Evolutionary conservation across 2,329 filamentous ascomycete genomes (phyloP), one percentile per base, ranked within the genome.

Genomic region (Colletotrichum higginsianum): DNA sequence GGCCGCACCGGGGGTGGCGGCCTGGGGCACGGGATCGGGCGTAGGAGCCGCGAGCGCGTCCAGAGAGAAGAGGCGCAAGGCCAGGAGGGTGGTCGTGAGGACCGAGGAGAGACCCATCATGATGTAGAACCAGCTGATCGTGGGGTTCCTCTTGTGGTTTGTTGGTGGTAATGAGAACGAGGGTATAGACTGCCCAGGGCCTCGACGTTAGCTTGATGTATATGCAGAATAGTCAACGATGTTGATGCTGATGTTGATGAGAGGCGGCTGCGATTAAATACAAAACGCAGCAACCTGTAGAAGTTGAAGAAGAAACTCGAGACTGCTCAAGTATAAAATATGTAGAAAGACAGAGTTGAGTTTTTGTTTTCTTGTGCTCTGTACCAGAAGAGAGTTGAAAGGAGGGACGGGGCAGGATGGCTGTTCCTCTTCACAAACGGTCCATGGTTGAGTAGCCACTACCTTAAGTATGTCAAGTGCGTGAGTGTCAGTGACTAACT

Each of bases 21-120:
- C 70, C 35, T 74, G 57, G 63, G 77, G 46, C 5, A 52, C 21
- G 8, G 76, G 72, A n/a, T 72, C 60, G 9, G 80, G 75, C 8
- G 78, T 74, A 3, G 82, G 79, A 47, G 80, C 79, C 23, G 82
- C 83, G 23, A 77, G 74, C 15, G 77, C 76, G 5, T 79, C 76
- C 42, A 79, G 76, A 23, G 81, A 77, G 61, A 84, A 79, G 70
- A 86, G 82, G 78, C 83, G 79, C 74, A 85, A 73, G 73, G 84
- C 84, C 80, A 86, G 67, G 6, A 87, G 74, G 49, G 81, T 80
- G 68, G 83, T 78, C 65, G 84, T 82, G 71, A 86, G 72, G 73
- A 85, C 72, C 62, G 81, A 82, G 60, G 83, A 80, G 67, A 87
- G 80, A 68, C 84, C 84, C 84, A 85, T 86, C 76, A 79, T 82